Conservation (phyloP, 768 basidiomycete species). For the Termitomyces sp. region DNA sequence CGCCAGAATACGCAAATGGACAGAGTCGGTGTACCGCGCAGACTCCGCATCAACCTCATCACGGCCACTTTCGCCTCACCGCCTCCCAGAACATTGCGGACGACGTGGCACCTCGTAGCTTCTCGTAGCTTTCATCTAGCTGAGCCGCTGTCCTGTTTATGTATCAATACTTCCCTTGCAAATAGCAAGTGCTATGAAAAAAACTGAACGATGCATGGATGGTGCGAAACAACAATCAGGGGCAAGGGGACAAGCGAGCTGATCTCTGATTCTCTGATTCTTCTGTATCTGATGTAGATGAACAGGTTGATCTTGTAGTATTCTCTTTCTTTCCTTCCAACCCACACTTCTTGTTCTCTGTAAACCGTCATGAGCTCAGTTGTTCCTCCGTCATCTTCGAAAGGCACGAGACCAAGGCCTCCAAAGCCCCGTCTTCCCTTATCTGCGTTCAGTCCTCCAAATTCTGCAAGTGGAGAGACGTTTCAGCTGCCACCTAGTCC, state of each 20-base stretch:
- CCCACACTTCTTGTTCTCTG: neutral
- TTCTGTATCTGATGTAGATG: neutral
- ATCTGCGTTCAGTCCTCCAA: constrained; percentile 72
- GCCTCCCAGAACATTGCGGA: neutral
- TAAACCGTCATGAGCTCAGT: constrained; percentile 7
- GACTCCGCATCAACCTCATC: constrained; percentile 3
- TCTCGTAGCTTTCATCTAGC: too few relatives aligned
- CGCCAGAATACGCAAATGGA: constrained; percentile 29
- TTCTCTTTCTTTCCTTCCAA: neutral
- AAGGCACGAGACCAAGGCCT: constrained; percentile 44
- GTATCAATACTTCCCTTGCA: neutral
- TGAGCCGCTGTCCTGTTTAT: neutral
- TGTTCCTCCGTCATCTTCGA: constrained; percentile 28
- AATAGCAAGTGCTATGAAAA: neutral
- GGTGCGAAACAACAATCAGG: neutral
- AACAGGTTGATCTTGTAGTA: neutral
- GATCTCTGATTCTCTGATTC: constrained; percentile 1
- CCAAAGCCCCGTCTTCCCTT: constrained; percentile 66
- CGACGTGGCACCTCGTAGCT: neutral
- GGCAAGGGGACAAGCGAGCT: neutral
- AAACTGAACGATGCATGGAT: neutral
- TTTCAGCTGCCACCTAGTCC: constrained; percentile 71
- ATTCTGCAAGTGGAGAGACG: constrained; percentile 55
- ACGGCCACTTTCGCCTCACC: neutral
- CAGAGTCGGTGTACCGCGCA: constrained; percentile 24